Conservation (phyloP, 169 alveolate genomes). For the Theileria equi region DNA sequence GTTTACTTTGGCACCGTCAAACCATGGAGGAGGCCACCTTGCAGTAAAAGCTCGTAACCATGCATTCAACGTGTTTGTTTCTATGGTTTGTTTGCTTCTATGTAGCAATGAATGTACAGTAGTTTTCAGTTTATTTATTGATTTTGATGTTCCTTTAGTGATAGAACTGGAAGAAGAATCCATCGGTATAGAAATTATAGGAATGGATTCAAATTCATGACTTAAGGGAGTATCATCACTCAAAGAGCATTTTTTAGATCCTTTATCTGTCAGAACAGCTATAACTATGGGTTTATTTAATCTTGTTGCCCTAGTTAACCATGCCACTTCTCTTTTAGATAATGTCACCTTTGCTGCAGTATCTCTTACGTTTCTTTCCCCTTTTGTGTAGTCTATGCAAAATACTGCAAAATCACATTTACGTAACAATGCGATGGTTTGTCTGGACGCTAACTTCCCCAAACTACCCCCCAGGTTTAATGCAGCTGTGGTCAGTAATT, state of each 20-base stretch:
- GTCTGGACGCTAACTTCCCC: constrained; percentile 36
- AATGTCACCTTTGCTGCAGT: constrained; percentile 26
- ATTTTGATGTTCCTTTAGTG: neutral
- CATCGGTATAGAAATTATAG: constrained; percentile 28
- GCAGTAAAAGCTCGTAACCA: constrained; percentile 54
- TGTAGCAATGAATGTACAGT: constrained; percentile 12
- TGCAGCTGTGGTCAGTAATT: constrained; percentile 35
- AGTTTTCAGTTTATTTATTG: constrained; percentile 6
- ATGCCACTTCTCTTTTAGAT: constrained; percentile 39
- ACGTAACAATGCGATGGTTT: constrained; percentile 26
- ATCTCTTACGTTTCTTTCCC: neutral
- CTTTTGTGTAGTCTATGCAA: constrained; percentile 19
- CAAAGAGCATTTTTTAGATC: constrained; percentile 1
- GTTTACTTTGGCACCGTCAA: constrained; percentile 74
- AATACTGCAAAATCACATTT: constrained; percentile 38
- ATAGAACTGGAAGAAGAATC: neutral
- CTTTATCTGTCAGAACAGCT: constrained; percentile 5
- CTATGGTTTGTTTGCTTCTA: constrained; percentile 9
- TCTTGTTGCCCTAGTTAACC: constrained; percentile 38
- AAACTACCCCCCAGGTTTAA: constrained; percentile 57
- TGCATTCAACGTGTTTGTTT: constrained; percentile 38
- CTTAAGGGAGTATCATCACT: constrained; percentile 5
- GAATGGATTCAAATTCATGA: constrained; percentile 36
- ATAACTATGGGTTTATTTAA: constrained; percentile 31
- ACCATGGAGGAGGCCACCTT: constrained; percentile 82